These are phyloP conservation scores for Venturiaceae sp. DNA, from an alignment of 2,329 filamentous ascomycete genomes.

Conservation along the genomic window DNA sequence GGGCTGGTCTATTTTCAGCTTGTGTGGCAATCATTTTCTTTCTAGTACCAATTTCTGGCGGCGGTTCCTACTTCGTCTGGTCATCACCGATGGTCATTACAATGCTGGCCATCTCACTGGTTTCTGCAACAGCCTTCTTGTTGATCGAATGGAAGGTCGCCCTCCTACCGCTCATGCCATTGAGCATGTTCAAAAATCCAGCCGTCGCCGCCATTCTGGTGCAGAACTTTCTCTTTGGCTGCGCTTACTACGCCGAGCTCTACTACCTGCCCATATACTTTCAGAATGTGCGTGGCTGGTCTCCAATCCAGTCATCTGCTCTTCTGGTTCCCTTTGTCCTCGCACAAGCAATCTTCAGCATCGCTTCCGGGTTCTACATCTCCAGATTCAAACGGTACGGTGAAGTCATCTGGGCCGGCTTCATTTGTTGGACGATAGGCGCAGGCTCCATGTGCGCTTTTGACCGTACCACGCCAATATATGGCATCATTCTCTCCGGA, in stretches of 20 bases:
- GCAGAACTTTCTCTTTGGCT: conserved; percentile 51
- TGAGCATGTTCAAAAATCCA: conserved; percentile 40
- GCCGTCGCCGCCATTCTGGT: conserved; percentile 45
- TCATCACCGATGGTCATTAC: conserved; percentile 47
- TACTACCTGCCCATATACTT: conserved; percentile 56
- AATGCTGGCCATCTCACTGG: conserved; percentile 44
- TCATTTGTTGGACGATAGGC: conserved; percentile 40
- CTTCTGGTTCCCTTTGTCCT: conserved; percentile 41
- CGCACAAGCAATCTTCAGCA: conserved; percentile 36
- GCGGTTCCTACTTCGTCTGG: conserved; percentile 48
- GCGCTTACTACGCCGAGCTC: conserved; percentile 48
- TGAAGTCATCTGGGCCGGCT: conserved; percentile 46
- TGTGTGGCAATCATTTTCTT: conserved; percentile 49
- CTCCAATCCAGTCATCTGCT: conserved; percentile 38
- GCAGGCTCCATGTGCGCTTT: conserved; percentile 45
- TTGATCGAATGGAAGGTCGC: conserved; percentile 47
- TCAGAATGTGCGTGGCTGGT: conserved; percentile 43
- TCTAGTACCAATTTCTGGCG: conserved; percentile 54
- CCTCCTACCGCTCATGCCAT: conserved; percentile 48
- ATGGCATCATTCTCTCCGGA: conserved; percentile 38
- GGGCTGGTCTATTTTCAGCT: conserved; percentile 44
- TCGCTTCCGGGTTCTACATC: conserved; percentile 47
- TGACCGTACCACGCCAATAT: conserved; percentile 25
- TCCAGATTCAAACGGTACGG: conserved; percentile 44
- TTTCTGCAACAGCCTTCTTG: conserved; percentile 39